Conservation (phyloP, 1,284 basidiomycete species). For the Pyrrhoderma noxium region DNA sequence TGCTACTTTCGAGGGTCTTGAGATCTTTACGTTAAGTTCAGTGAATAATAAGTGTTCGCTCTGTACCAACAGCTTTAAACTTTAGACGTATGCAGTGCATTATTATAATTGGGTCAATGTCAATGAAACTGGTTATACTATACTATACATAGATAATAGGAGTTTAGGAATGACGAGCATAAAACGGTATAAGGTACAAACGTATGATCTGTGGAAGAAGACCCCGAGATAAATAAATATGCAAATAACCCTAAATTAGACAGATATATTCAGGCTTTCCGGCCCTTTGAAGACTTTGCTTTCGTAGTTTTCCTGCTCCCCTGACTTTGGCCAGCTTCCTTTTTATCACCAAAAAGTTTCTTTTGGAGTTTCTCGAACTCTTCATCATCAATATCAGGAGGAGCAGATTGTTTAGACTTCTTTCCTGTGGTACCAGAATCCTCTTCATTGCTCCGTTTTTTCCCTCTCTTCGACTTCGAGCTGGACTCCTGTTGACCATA, state of each 20-base stretch:
- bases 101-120: too few relatives aligned
- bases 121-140: too few relatives aligned
- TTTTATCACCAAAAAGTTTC: constrained; percentile 42
- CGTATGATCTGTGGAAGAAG: too few relatives aligned
- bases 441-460: constrained; percentile 42
- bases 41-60: too few relatives aligned
- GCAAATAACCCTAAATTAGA: neutral
- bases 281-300: constrained; percentile 12
- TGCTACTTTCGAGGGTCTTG: too few relatives aligned
- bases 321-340: constrained; percentile 24
- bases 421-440: constrained; percentile 22
- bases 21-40: too few relatives aligned
- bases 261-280: constrained; percentile 30
- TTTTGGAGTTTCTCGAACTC: constrained; percentile 61
- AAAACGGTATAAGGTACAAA: too few relatives aligned
- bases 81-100: too few relatives aligned
- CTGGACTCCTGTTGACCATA: constrained; percentile 50
- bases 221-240: neutral
- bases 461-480: constrained; percentile 38
- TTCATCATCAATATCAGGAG: constrained; percentile 60
- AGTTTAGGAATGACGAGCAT: too few relatives aligned
- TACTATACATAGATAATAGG: too few relatives aligned
- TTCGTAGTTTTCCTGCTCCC: constrained; percentile 10
- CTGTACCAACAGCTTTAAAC: too few relatives aligned
- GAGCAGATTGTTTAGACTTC: constrained; percentile 41